phyloP scores from a whole-genome alignment of 805 yeast species.

The Diddensiella caesifluorescens region DNA sequence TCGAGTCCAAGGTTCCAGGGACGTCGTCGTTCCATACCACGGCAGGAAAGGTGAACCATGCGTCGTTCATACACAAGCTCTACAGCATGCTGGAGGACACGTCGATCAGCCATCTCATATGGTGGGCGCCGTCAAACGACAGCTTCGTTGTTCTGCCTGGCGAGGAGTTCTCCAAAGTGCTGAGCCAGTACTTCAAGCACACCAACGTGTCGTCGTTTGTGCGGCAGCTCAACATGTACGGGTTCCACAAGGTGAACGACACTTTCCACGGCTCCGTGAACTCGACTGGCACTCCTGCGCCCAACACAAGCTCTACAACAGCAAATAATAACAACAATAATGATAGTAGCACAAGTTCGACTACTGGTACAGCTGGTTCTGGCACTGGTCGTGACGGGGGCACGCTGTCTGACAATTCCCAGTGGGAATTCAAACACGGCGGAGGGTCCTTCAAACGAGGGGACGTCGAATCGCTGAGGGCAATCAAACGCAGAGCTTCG shows the following conservation, averaged over 20 bases:
- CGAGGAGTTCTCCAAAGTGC: conserved; percentile 77
- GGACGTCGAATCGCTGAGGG: conserved; percentile 63
- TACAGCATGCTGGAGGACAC: conserved; percentile 77
- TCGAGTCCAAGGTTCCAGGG: too few relatives aligned
- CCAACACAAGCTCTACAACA: background rate
- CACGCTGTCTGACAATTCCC: conserved; percentile 15
- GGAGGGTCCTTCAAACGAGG: conserved; percentile 77
- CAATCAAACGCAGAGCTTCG: conserved; percentile 74
- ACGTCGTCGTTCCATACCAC: too few relatives aligned
- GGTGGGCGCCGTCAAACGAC: conserved; percentile 73
- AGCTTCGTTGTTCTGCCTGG: conserved; percentile 78
- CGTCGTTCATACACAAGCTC: conserved; percentile 80
- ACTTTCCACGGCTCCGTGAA: conserved; percentile 26
- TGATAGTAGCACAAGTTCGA: background rate
- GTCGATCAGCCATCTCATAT: conserved; percentile 64
- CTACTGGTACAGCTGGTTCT: background rate
- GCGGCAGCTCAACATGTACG: conserved; percentile 93
- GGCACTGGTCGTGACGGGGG: conserved; percentile 1
- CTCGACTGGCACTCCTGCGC: background rate
- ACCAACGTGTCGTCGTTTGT: conserved; percentile 92
- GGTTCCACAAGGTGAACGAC: conserved; percentile 68
- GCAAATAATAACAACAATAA: background rate
- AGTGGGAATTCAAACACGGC: conserved; percentile 88
- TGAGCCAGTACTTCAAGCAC: conserved; percentile 76
- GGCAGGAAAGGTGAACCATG: conserved; percentile 38